These are phyloP conservation scores for Nakazawaea laoshanensis DNA, from an alignment of 805 yeast species.

Conservation along the genomic window DNA sequence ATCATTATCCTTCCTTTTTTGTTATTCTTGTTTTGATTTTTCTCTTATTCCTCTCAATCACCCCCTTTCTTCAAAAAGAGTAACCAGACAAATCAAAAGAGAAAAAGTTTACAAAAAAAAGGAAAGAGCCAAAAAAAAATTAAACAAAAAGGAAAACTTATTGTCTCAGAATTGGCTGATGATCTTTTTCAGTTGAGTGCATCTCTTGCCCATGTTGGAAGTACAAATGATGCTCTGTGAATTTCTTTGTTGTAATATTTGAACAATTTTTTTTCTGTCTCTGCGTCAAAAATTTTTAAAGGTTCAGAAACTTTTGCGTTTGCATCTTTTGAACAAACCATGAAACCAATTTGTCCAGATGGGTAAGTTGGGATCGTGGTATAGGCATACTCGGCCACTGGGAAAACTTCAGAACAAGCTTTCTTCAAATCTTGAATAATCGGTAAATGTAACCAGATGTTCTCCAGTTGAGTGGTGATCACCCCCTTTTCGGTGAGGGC, in stretches of 20 bases:
- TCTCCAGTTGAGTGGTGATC: constrained; percentile 78
- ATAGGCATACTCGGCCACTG: constrained; percentile 57
- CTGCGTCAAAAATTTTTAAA: constrained; percentile 31
- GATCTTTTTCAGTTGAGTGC: constrained; percentile 14
- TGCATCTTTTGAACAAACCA: constrained; percentile 58
- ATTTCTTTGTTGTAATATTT: constrained; percentile 59
- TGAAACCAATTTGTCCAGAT: constrained; percentile 77
- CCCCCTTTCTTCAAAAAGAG: neutral
- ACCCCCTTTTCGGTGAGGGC: constrained; percentile 60
- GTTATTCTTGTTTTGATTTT: constrained; percentile 3
- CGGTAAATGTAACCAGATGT: constrained; percentile 62
- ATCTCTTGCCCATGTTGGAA: constrained; percentile 71
- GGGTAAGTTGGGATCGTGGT: constrained; percentile 86
- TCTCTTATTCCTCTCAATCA: constrained; percentile 4
- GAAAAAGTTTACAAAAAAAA: constrained; percentile 7
- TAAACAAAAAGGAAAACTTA: constrained; percentile 9
- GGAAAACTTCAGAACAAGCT: constrained; percentile 48
- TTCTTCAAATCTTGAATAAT: constrained; percentile 38
- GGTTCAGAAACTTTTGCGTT: constrained; percentile 41
- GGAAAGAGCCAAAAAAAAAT: constrained; percentile 10
- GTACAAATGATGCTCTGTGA: constrained; percentile 65
- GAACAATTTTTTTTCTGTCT: constrained; percentile 40
- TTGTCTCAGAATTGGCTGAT: neutral
- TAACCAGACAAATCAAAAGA: constrained; percentile 4
- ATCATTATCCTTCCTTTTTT: constrained; percentile 7